A percentile compares a stretch with the other conserved stretches of the same genome.
phyloP scores from a whole-genome alignment of 23 red algal genomes.

The Gracilaria vermiculophylla region DNA sequence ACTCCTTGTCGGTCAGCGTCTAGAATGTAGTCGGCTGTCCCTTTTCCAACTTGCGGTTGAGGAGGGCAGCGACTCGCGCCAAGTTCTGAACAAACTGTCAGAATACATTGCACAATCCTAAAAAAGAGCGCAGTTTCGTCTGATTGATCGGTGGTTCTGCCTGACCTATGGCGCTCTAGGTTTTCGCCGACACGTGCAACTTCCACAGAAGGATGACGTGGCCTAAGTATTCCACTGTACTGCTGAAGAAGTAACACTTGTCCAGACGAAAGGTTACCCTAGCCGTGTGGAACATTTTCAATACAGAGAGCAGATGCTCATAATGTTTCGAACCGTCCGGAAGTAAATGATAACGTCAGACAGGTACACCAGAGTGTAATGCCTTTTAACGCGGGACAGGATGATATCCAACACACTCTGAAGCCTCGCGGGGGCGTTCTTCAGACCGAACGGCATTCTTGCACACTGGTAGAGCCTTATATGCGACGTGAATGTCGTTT shows the following conservation, averaged over 20 bases:
- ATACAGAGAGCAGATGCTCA: not conserved
- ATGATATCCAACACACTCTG: not conserved
- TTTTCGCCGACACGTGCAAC: not conserved
- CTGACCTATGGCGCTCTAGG: not conserved
- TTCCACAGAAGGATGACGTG: slow-evolving; percentile 30
- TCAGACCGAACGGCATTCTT: slow-evolving; percentile 9
- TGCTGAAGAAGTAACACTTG: slow-evolving; percentile 45
- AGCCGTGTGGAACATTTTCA: not conserved
- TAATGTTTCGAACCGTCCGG: not conserved
- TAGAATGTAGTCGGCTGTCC: not conserved
- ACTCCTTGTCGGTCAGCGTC: slow-evolving; percentile 8
- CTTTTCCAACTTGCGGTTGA: slow-evolving; percentile 38
- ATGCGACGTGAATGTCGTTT: not conserved
- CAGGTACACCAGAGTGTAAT: no score
- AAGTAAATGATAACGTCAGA: no score
- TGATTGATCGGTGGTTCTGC: not conserved
- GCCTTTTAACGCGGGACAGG: no score
- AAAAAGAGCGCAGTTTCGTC: slow-evolving; percentile 16
- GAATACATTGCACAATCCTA: slow-evolving; percentile 40
- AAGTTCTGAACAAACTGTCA: slow-evolving; percentile 46
- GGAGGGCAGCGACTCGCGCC: slow-evolving; percentile 2
- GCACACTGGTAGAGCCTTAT: not conserved
- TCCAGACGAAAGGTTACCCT: slow-evolving; percentile 16
- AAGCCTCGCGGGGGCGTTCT: not conserved
- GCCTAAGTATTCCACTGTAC: slow-evolving; percentile 8